Conservation (phyloP, 176 grass and related monocot genomes). For the Carex scoparia region DNA sequence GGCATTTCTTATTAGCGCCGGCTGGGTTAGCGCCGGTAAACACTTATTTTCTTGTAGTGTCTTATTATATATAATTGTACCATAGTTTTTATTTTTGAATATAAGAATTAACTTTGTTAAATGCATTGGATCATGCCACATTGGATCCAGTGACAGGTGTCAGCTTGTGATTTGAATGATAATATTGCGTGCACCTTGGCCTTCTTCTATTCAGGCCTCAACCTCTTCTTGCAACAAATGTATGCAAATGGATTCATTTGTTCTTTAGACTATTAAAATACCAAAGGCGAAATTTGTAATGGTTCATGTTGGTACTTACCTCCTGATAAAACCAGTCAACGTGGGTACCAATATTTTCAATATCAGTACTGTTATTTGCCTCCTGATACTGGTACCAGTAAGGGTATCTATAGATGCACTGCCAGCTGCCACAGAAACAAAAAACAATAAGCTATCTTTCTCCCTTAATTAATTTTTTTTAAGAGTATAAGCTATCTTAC, state of each 20-base stretch:
- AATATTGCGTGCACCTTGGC: conserved; percentile 95
- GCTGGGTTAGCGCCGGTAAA: too few relatives aligned
- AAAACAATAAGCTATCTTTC: conserved; percentile 28
- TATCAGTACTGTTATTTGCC: neutral
- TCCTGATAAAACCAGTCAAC: neutral
- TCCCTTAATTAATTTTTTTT: neutral
- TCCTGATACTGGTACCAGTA: conserved; percentile 14
- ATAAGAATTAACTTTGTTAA: conserved; percentile 13
- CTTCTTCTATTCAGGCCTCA: conserved; percentile 54
- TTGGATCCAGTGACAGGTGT: conserved; percentile 69
- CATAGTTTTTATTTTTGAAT: neutral
- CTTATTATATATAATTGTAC: neutral
- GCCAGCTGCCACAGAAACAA: conserved; percentile 62
- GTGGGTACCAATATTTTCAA: neutral
- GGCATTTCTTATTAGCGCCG: too few relatives aligned
- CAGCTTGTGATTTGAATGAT: conserved; percentile 98
- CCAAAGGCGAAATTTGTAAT: neutral
- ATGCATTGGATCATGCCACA: conserved; percentile 48
- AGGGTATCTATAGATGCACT: conserved; percentile 33
- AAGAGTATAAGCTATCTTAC: neutral
- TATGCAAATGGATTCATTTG: conserved; percentile 37
- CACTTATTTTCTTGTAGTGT: too few relatives aligned
- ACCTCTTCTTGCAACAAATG: conserved; percentile 85
- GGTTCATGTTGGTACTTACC: neutral
- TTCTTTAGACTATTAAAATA: neutral